phyloP scores from a whole-genome alignment of 2,329 filamentous ascomycete species.

The Didymella segeticola region DNA sequence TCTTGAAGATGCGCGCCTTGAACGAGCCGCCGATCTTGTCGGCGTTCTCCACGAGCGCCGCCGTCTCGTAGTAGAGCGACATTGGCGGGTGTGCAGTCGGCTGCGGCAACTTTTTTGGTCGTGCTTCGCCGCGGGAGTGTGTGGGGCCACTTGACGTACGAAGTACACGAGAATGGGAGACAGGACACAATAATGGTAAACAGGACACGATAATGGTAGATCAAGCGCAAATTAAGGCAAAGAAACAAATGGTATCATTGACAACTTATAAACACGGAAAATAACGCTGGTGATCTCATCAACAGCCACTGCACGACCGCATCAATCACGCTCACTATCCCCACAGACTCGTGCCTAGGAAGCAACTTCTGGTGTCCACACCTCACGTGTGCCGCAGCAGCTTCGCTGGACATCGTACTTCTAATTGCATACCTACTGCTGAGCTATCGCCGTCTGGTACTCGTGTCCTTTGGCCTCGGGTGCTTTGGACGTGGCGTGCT shows the following conservation, averaged over 20 bases:
- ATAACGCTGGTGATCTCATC: slow-evolving; percentile 4
- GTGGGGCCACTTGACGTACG: slow-evolving; percentile 2
- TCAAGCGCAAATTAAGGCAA: neutral
- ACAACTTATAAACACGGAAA: slow-evolving; percentile 14
- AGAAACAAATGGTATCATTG: slow-evolving; percentile 19
- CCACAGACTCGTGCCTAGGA: neutral
- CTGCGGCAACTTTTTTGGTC: slow-evolving; percentile 8
- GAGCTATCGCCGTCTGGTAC: slow-evolving; percentile 15
- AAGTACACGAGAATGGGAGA: too few species aligned
- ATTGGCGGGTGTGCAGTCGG: slow-evolving; percentile 57
- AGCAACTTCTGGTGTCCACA: neutral
- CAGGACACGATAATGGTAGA: neutral
- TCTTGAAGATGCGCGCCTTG: slow-evolving; percentile 82
- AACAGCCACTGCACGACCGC: neutral
- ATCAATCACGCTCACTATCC: neutral
- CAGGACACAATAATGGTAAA: too few species aligned
- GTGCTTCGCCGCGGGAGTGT: slow-evolving; percentile 6
- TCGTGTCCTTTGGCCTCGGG: slow-evolving; percentile 4
- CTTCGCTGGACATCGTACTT: neutral
- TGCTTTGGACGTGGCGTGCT: slow-evolving; percentile 19
- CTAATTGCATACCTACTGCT: slow-evolving; percentile 13
- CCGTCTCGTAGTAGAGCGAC: slow-evolving; percentile 95
- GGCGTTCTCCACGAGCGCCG: slow-evolving; percentile 71
- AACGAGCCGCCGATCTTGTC: slow-evolving; percentile 78
- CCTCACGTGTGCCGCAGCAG: neutral